A percentile compares a stretch with the other conserved stretches of the same genome.
These are phyloP conservation scores for Cryptosporidium ubiquitum DNA, from an alignment of 169 alveolate species.

Conservation along the genomic window DNA sequence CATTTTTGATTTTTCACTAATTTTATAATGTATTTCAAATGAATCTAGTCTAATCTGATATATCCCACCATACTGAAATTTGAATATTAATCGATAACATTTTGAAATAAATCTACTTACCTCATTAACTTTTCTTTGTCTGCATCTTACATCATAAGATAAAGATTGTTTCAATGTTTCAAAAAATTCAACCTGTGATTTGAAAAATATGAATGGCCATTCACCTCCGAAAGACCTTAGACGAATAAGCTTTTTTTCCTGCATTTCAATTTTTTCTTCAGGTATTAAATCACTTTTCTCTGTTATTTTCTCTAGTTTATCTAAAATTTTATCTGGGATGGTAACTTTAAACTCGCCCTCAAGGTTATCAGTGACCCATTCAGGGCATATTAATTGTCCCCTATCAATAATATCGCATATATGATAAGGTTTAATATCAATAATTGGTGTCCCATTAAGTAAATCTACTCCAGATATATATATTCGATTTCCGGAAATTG, in stretches of 20 bases:
- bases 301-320: not conserved
- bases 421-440: conserved; percentile 88
- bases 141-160: conserved; percentile 17
- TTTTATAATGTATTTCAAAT: conserved; percentile 23
- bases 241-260: not conserved
- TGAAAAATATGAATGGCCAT: conserved; percentile 50
- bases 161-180: conserved; percentile 15
- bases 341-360: not conserved
- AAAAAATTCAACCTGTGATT: conserved; percentile 13
- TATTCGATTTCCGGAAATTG: conserved; percentile 79
- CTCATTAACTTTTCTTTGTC: conserved; percentile 4
- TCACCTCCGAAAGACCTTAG: conserved; percentile 1
- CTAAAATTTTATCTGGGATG: not conserved
- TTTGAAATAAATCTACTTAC: conserved; percentile 1
- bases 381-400: not conserved
- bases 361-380: not conserved
- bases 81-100: not conserved
- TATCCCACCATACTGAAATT: conserved; percentile 1
- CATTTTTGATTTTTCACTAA: not conserved
- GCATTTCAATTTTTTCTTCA: not conserved
- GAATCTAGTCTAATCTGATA: conserved; percentile 16
- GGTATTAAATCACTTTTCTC: not conserved
- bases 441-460: conserved; percentile 85
- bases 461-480: conserved; percentile 84
- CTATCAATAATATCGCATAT: conserved; percentile 22